Conservation (phyloP, 2,329 filamentous ascomycete species). For the Cercospora janseana region DNA sequence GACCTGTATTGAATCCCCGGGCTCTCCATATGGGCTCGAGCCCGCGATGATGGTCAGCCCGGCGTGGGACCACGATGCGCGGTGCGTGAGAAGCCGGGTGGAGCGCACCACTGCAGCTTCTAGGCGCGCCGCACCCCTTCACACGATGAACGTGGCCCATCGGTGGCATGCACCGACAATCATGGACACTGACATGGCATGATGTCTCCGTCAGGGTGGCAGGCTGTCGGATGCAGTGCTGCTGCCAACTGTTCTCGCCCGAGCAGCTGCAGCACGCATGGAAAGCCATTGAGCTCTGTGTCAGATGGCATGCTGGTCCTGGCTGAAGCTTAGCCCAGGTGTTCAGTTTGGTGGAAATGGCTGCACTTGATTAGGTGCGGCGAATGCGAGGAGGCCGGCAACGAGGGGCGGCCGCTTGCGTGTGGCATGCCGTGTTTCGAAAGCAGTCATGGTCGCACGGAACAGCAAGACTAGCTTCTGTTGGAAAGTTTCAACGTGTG, state of each 20-base stretch:
- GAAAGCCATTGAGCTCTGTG: background rate
- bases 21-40: too few relatives aligned
- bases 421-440: conserved; percentile 12
- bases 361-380: background rate
- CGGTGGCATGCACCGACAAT: background rate
- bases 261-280: background rate
- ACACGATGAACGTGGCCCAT: too few relatives aligned
- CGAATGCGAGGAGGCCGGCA: conserved; percentile 7
- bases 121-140: too few relatives aligned
- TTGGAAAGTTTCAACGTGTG: background rate
- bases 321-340: too few relatives aligned
- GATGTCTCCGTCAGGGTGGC: background rate
- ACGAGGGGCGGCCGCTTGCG: too few relatives aligned
- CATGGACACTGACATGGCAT: background rate
- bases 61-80: conserved; percentile 14
- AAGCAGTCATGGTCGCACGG: conserved; percentile 5
- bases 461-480: background rate
- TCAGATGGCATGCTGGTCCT: background rate
- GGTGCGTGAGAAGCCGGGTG: conserved; percentile 6
- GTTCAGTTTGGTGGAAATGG: background rate
- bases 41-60: background rate
- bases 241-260: too few relatives aligned
- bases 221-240: background rate
- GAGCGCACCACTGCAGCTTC: background rate
- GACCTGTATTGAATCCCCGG: too few relatives aligned